A percentile compares a stretch with the other conserved stretches of the same genome.
These are phyloP conservation scores for Acorus gramineus DNA, from an alignment of 106 monocot species.

Conservation along the genomic window DNA sequence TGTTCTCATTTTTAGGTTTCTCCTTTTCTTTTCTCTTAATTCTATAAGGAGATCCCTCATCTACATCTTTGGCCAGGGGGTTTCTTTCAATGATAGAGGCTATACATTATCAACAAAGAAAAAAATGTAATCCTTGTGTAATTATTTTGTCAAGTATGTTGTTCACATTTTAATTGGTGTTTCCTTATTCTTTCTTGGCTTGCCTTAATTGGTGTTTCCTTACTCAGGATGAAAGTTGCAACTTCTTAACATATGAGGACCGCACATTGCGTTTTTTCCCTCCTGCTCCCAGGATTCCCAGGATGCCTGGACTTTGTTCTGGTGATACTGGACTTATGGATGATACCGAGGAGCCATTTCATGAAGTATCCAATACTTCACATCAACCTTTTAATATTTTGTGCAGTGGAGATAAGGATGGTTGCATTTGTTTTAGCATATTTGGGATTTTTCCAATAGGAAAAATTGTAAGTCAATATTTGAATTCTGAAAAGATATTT, in stretches of 20 bases:
- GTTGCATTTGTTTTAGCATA: conserved; percentile 84
- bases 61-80: too few relatives aligned
- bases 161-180: background rate
- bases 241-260: conserved; percentile 53
- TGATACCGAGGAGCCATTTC: conserved; percentile 60
- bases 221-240: conserved; percentile 21
- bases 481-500: background rate
- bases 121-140: too few relatives aligned
- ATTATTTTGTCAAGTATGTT: too few relatives aligned
- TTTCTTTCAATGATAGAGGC: too few relatives aligned
- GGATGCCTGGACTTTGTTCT: conserved; percentile 64
- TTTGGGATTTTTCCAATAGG: conserved; percentile 96
- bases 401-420: conserved; percentile 84
- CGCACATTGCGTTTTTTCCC: conserved; percentile 88
- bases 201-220: background rate
- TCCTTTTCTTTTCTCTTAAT: too few relatives aligned
- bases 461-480: conserved; percentile 62
- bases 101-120: too few relatives aligned
- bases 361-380: conserved; percentile 47
- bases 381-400: conserved; percentile 73
- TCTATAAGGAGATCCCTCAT: too few relatives aligned
- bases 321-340: conserved; percentile 57
- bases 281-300: conserved; percentile 77
- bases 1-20: too few relatives aligned
- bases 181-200: background rate